Conservation (phyloP, 371 early-diverging fungal genomes). For the Conidiobolus incongruus region DNA sequence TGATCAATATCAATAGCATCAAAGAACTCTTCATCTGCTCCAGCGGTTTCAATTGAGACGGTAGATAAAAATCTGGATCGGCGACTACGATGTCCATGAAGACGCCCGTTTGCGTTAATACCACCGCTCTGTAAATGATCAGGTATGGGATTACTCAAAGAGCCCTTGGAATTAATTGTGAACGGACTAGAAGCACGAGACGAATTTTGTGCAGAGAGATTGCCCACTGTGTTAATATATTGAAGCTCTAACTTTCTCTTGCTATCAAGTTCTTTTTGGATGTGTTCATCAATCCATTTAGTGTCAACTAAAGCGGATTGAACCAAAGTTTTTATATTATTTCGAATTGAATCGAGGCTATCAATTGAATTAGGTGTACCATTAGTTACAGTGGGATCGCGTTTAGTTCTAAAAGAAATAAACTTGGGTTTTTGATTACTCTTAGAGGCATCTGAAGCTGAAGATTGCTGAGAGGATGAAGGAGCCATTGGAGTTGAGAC, state of each 20-base stretch:
- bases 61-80: slow-evolving; percentile 2
- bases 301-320: not conserved
- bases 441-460: not conserved
- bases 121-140: not conserved
- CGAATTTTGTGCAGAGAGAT: not conserved
- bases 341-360: not conserved
- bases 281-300: not conserved
- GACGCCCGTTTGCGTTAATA: not conserved
- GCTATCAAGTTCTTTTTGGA: not conserved
- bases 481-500: not conserved
- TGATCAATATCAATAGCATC: slow-evolving; percentile 7
- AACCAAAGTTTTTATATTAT: not conserved
- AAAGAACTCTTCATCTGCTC: slow-evolving; percentile 8
- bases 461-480: not conserved
- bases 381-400: not conserved
- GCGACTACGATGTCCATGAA: not conserved
- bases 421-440: not conserved
- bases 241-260: not conserved
- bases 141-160: not conserved
- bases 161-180: not conserved
- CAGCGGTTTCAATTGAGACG: slow-evolving; percentile 10
- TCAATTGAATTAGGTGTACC: not conserved
- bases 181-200: not conserved
- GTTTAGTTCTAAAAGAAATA: not conserved
- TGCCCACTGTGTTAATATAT: not conserved